Evolutionary conservation across 176 grass and related monocot species (phyloP).

Genomic region (Triticum dicoccoides): DNA sequence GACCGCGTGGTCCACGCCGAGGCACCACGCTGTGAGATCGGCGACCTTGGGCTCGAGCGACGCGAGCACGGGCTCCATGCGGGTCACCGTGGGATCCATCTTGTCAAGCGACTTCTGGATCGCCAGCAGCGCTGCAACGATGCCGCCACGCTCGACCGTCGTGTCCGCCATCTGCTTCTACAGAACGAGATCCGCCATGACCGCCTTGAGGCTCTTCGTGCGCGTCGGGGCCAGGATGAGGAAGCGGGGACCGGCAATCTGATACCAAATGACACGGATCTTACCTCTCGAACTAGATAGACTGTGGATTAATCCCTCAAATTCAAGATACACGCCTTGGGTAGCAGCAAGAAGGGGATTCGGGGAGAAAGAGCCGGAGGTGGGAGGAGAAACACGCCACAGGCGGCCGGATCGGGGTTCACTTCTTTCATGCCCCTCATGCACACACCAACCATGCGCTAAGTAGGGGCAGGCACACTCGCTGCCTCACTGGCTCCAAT

Average conservation of each 20-base stretch:
- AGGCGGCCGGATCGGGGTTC: too few relatives aligned
- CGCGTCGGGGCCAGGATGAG: background rate
- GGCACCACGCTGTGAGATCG: background rate
- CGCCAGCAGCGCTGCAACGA: background rate
- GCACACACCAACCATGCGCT: too few relatives aligned
- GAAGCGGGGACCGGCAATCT: background rate
- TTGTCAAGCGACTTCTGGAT: background rate
- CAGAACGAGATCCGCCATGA: background rate
- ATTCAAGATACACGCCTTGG: too few relatives aligned
- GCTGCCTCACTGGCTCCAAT: too few relatives aligned
- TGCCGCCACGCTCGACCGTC: background rate
- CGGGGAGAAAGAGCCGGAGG: too few relatives aligned
- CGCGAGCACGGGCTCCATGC: background rate
- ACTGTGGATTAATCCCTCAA: too few relatives aligned
- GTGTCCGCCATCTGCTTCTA: background rate
- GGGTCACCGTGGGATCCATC: background rate
- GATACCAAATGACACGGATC: background rate
- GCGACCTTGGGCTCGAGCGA: background rate
- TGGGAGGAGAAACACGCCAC: too few relatives aligned
- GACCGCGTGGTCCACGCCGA: background rate
- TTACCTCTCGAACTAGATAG: background rate
- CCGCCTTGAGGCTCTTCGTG: background rate
- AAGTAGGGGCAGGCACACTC: too few relatives aligned
- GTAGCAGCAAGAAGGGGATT: too few relatives aligned
- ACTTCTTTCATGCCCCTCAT: too few relatives aligned